A percentile compares a stretch with the other conserved stretches of the same genome.
Evolutionary conservation across 106 monocot species (phyloP).

Genomic region (Chionographis japonica): DNA sequence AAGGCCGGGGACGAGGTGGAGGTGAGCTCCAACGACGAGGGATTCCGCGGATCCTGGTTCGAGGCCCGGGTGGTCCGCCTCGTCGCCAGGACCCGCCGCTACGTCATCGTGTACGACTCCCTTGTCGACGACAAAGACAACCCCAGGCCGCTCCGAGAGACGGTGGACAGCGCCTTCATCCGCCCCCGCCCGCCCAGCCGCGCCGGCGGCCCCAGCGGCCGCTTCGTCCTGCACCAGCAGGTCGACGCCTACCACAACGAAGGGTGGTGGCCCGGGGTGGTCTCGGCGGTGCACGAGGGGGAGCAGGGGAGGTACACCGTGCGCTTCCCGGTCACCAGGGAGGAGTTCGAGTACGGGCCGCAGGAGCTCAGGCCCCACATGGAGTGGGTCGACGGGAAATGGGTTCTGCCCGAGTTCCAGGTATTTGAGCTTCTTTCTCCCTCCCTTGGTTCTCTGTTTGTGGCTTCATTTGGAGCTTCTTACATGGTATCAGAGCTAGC

Average conservation of each 20-base stretch:
- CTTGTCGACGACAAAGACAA: slow-evolving; percentile 15
- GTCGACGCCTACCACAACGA: slow-evolving; percentile 61
- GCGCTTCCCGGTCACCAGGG: slow-evolving; percentile 19
- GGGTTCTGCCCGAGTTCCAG: slow-evolving; percentile 24
- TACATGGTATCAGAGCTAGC: too few species aligned
- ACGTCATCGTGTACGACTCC: slow-evolving; percentile 35
- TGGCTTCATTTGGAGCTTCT: too few species aligned
- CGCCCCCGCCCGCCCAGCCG: slow-evolving; percentile 30
- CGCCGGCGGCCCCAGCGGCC: neutral
- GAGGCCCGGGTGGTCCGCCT: slow-evolving; percentile 27
- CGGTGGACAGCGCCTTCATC: slow-evolving; percentile 15
- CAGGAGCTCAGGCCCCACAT: slow-evolving; percentile 31
- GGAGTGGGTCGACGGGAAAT: slow-evolving; percentile 42
- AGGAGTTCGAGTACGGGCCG: slow-evolving; percentile 28
- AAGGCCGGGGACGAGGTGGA: slow-evolving; percentile 35
- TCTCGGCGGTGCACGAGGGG: slow-evolving; percentile 5
- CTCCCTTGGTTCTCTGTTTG: neutral
- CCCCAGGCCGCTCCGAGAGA: slow-evolving; percentile 26
- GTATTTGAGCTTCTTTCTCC: neutral
- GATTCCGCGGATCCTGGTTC: slow-evolving; percentile 45
- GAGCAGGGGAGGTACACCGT: slow-evolving; percentile 10
- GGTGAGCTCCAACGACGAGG: slow-evolving; percentile 39
- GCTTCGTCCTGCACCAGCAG: slow-evolving; percentile 14
- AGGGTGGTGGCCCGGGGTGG: slow-evolving; percentile 59
- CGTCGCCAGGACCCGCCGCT: slow-evolving; percentile 12